Base-by-base conservation (phyloP, 768 basidiomycete genomes). In the Mycena leptocephala region DNA sequence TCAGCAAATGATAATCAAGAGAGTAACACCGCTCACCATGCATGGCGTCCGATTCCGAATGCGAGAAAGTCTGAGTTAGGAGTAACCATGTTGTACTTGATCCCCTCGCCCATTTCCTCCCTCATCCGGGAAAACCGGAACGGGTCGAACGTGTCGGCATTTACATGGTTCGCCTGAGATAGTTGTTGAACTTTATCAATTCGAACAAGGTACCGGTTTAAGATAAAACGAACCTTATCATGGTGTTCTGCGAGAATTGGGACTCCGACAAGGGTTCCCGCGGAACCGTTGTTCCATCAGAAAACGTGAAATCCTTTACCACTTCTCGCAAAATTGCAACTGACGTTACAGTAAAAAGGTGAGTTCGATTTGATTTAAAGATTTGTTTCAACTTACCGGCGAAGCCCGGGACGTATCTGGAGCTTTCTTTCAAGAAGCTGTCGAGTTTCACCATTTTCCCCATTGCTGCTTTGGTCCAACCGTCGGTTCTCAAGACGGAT, bases 201-300 rank as follows among this genome's bases (percentile, higher is more conserved):
- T 35, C 33, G 10, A 33, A 18, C n/a, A 8, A 18, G 30, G 48
- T n/a, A 33, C 30, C 6, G 28, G 30, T 5, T 16, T 55, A 10
- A 11, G 59, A 16, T 14, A 37, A 24, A 14, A n/a, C 67, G 39
- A 46, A 82, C 73, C 28, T 78, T 78, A 41, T 83, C 79, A 18
- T 77, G 76, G 35, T 90, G 88, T 43, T 82, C 82, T 5, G 81
- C 80, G 18, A 70, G 71, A 18, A 78, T 46, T 0, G 87, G 79
- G 3, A 84, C 79, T 11, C 80, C 78, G 10, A 90, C 71, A 33
- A 83, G 79, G 0, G 86, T 84, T 3, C 87, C 88, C 39, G 81
- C 79, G 88, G 89, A 16, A 90, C 76, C 53, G 78, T 75, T 1
- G 85, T 86, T 7, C 88, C 89, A 77, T 90, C 85, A 4, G 87